phyloP scores from a whole-genome alignment of 805 yeast species.

The Yamadazyma paraphyllophila region DNA sequence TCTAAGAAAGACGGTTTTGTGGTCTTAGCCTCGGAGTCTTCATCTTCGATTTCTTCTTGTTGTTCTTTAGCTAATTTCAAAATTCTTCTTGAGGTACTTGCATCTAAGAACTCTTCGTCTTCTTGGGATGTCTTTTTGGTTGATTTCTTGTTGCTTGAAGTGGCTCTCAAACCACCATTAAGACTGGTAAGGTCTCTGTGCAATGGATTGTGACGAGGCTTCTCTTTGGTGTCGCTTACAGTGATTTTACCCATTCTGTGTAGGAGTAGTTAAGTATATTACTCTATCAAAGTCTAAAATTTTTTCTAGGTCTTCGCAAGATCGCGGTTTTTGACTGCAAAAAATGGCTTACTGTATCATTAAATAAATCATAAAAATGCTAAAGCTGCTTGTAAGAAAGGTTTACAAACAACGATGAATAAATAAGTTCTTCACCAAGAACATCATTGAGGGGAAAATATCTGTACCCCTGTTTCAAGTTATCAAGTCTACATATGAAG shows the following conservation, averaged over 20 bases:
- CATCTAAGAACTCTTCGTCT: constrained; percentile 69
- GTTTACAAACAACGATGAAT: constrained; percentile 47
- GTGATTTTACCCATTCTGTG: constrained; percentile 62
- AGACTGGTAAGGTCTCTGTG: constrained; percentile 74
- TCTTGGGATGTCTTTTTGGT: constrained; percentile 38
- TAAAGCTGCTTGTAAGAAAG: constrained; percentile 3
- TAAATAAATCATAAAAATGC: neutral
- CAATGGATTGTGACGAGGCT: constrained; percentile 78
- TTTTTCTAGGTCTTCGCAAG: constrained; percentile 6
- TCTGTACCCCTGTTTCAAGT: constrained; percentile 75
- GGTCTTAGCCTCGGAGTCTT: constrained; percentile 36
- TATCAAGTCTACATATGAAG: constrained; percentile 57
- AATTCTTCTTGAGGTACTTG: constrained; percentile 79
- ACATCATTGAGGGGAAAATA: constrained; percentile 74
- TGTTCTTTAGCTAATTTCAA: constrained; percentile 88
- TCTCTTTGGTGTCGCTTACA: constrained; percentile 48
- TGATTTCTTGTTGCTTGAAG: constrained; percentile 27
- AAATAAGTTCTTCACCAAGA: constrained; percentile 72
- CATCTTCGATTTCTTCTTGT: constrained; percentile 77
- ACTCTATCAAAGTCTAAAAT: constrained; percentile 6
- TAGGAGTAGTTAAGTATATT: neutral
- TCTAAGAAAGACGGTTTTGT: constrained; percentile 20
- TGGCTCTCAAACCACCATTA: constrained; percentile 63
- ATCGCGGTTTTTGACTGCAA: constrained; percentile 4
- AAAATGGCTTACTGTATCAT: neutral